Evolutionary conservation across 768 basidiomycete genomes (phyloP), one percentile per base, ranked within the genome.

Genomic region (Amanita pseudoporphyria): DNA sequence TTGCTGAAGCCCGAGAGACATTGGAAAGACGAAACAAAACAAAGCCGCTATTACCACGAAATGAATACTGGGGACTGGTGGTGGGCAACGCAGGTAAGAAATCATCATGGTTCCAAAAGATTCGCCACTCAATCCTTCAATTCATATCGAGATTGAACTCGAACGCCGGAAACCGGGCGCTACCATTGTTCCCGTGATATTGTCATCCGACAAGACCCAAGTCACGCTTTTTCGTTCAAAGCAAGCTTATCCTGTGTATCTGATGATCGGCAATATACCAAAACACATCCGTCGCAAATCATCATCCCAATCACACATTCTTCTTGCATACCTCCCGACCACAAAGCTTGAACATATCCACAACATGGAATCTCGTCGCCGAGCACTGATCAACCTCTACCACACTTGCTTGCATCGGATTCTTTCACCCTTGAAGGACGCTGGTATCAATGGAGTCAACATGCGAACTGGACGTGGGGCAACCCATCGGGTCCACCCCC

Each of bases 221-320:
- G 54, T 72, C 1, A 67, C 67, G 0, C 54, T 58, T 2, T 68
- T n/a, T n/a, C n/a, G n/a, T n/a, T n/a, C n/a, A n/a, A n/a, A n/a
- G n/a, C n/a, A n/a, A n/a, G n/a, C n/a, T 71, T 72, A 67, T 56
- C 72, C 72, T 0, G 62, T 75, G 0, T 75, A 75, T 52, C 43
- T 73, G 9, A 67, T 71, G 2, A 64, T 73, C 44, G 71, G 69
- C 0, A 72, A 72, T 43, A 61, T 73, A 9, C 56, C n/a, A n/a
- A n/a, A n/a, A n/a, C n/a, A n/a, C n/a, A n/a, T n/a, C n/a, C n/a
- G n/a, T n/a, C n/a, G n/a, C 60, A 0, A 72, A 71, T 65, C 68
- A 0, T 66, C 64, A 1, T 39, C 40, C 7, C 61, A 56, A 6
- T 64, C 60, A 0, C 52, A 57, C 2, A 47, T 71, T 2, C 59